phyloP scores from a whole-genome alignment of 2,329 filamentous ascomycete species.

The Ascochyta fabae region DNA sequence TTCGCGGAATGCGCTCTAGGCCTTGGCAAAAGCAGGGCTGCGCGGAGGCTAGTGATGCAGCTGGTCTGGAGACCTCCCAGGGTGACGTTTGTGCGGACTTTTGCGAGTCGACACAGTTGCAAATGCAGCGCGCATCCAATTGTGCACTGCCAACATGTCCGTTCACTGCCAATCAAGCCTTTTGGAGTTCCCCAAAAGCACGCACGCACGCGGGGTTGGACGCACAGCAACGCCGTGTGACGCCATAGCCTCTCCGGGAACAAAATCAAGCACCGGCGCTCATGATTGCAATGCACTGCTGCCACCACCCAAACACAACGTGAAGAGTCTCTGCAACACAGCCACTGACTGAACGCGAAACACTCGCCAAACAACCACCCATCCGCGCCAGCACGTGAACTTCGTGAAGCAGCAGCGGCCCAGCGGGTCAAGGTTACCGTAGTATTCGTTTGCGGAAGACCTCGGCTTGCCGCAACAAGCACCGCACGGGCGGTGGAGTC shows the following conservation, averaged over 20 bases:
- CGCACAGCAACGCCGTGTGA: conserved; percentile 7
- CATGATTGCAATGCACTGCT: neutral
- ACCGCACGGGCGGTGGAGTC: conserved; percentile 17
- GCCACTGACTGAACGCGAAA: neutral
- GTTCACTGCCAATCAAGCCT: conserved; percentile 21
- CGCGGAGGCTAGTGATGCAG: conserved; percentile 16
- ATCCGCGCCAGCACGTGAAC: conserved; percentile 35
- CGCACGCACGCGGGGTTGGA: conserved; percentile 7
- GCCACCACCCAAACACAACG: neutral
- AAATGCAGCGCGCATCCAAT: conserved; percentile 15
- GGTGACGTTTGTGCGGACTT: conserved; percentile 20
- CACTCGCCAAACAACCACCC: neutral
- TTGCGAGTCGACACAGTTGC: conserved; percentile 27
- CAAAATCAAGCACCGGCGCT: neutral
- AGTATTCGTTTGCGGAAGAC: conserved; percentile 23
- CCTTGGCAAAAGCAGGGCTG: conserved; percentile 20
- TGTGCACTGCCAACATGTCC: conserved; percentile 18
- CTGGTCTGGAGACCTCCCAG: conserved; percentile 35
- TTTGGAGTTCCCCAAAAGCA: neutral
- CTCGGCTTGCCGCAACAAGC: conserved; percentile 35
- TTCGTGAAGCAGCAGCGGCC: conserved; percentile 3
- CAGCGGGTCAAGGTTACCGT: conserved; percentile 10
- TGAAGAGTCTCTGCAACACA: neutral
- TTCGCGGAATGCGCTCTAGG: conserved; percentile 20
- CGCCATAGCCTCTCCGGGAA: neutral